Evolutionary conservation across 2,329 filamentous ascomycete species (phyloP), one percentile per base, ranked within the genome.

Genomic region (Fusarium brachygibbosum): DNA sequence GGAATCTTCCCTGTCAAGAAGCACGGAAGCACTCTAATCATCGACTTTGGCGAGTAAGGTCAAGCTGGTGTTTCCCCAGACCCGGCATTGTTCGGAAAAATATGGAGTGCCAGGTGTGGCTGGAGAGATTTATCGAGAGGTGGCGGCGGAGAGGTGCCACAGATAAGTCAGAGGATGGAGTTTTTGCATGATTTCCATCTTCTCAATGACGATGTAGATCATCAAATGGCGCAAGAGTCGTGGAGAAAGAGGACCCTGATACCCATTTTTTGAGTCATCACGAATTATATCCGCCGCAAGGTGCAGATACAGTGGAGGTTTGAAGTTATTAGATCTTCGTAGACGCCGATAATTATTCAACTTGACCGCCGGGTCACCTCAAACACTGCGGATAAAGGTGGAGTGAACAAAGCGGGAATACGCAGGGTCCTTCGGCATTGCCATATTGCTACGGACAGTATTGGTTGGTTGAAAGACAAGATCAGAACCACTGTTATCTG

Each of bases 31-130:
- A 38, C 48, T 53, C 31, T 54, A 46, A 44, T 60, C 34, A 38
- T 42, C 51, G 37, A 46, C 60, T 54, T 66, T 32, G 45, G 53
- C 56, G 55, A 53, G 66, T 62, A 54, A 62, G 35, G 46, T 54
- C 3, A 25, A 63, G 21, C 58, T 64, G 50, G 37, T 54, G 44
- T 50, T 69, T 69, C 66, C 66, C 66, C 66, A 66, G 66, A 69
- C 41, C 46, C 61, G 66, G 66, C 55, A 69, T 55, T 45, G 25
- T 46, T 23, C 49, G 54, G 65, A 48, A 69, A 66, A 37, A 37
- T 42, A 45, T 68, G 58, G 64, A 68, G 25, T 28, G n/a, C 2
- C 16, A 37, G 55, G 63, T 56, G 63, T 66, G 63, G 63, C 49
- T 66, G 40, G 25, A 61, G 51, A 42, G 34, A 50, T 38, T 10